These are phyloP conservation scores for Globisporangium emineosum DNA, from an alignment of 352 stramenopile genomes.

Conservation along the genomic window DNA sequence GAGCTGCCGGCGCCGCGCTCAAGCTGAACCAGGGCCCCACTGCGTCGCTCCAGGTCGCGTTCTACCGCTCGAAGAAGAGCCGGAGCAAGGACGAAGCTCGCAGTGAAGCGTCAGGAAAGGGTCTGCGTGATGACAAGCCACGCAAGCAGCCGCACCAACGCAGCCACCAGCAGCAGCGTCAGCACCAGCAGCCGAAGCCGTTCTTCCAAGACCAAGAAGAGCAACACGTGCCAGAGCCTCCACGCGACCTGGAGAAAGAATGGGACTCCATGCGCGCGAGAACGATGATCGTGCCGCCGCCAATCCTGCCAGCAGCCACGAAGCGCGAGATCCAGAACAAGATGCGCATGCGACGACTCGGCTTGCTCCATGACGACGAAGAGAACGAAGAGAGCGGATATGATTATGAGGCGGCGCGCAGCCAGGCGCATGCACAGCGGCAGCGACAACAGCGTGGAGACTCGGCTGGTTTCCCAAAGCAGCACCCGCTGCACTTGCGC, in stretches of 20 bases:
- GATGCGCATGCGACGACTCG: conserved; percentile 53
- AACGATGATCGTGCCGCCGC: conserved; percentile 29
- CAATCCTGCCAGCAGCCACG: conserved; percentile 32
- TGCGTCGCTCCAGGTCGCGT: conserved; percentile 25
- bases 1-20: conserved; percentile 13
- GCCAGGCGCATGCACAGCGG: background rate
- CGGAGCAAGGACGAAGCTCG: conserved; percentile 35
- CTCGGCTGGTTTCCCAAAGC: background rate
- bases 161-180: conserved; percentile 3
- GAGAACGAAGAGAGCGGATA: conserved; percentile 31
- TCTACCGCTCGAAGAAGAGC: conserved; percentile 52
- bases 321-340: conserved; percentile 59
- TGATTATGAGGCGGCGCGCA: conserved; percentile 14
- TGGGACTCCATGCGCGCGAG: conserved; percentile 45
- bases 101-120: conserved; percentile 1
- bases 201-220: conserved; percentile 4
- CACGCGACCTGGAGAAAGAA: conserved; percentile 31
- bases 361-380: conserved; percentile 44
- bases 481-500: conserved; percentile 21
- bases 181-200: background rate
- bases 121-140: conserved; percentile 9
- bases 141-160: conserved; percentile 16
- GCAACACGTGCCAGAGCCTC: background rate
- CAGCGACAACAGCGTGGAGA: conserved; percentile 9
- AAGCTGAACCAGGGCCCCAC: conserved; percentile 16